Percentiles rank a stretch among this genome's conserved stretches.
Evolutionary conservation across 805 yeast species (phyloP).

Genomic region (Myxozyma geophila): DNA sequence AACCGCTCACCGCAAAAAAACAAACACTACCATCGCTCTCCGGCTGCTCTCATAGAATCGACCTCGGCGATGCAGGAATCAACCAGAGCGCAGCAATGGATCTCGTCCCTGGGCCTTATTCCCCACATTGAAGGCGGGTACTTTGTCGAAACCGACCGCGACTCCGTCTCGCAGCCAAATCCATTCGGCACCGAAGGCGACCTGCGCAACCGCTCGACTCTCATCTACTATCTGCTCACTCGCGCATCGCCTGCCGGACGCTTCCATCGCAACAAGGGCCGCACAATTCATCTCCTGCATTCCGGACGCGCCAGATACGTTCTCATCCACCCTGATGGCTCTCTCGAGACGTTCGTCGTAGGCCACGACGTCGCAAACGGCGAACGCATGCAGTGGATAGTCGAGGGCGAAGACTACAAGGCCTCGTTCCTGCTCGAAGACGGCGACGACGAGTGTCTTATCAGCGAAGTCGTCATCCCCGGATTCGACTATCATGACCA

Average conservation of each 20-base stretch:
- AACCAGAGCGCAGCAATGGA: conserved; percentile 43
- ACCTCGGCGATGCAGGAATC: conserved; percentile 25
- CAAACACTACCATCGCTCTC: too few relatives aligned
- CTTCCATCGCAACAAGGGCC: conserved; percentile 56
- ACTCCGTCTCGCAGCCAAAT: conserved; percentile 51
- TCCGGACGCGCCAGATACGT: conserved; percentile 62
- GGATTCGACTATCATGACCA: conserved; percentile 64
- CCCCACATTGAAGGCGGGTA: conserved; percentile 63
- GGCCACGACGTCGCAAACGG: conserved; percentile 54
- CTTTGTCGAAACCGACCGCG: conserved; percentile 60
- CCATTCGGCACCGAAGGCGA: conserved; percentile 43
- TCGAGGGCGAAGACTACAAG: conserved; percentile 64
- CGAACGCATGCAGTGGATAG: conserved; percentile 62
- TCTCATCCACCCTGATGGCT: conserved; percentile 56
- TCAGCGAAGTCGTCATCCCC: conserved; percentile 56
- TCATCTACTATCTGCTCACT: conserved; percentile 58
- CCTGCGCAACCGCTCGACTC: conserved; percentile 53
- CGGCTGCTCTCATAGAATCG: too few relatives aligned
- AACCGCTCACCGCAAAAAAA: too few relatives aligned
- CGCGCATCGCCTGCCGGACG: conserved; percentile 58
- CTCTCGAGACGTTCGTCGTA: conserved; percentile 55
- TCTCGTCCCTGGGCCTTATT: conserved; percentile 46
- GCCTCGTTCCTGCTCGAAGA: conserved; percentile 50
- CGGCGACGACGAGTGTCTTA: conserved; percentile 44
- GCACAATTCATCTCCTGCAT: conserved; percentile 61